phyloP scores from a whole-genome alignment of 2,329 filamentous ascomycete species.

The Laburnicola sp. region DNA sequence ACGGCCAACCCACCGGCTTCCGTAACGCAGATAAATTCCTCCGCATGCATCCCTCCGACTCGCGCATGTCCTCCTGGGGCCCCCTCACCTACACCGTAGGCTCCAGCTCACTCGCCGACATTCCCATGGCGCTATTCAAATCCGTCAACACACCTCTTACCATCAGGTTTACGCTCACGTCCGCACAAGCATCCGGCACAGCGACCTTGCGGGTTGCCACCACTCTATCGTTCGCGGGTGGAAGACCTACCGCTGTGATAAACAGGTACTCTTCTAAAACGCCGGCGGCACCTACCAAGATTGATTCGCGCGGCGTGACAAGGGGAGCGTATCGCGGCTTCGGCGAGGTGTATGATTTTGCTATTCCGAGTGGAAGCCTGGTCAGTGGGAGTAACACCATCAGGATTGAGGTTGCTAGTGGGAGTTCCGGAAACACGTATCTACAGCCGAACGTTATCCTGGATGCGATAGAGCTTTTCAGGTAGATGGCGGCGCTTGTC shows the following conservation, averaged over 20 bases:
- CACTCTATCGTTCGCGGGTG: slow-evolving; percentile 64
- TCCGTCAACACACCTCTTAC: slow-evolving; percentile 61
- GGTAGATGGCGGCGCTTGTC: slow-evolving; percentile 12
- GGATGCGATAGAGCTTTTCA: slow-evolving; percentile 42
- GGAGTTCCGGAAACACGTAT: slow-evolving; percentile 59
- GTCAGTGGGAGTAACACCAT: slow-evolving; percentile 65
- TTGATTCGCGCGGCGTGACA: slow-evolving; percentile 67
- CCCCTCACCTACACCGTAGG: slow-evolving; percentile 65
- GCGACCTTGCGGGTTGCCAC: slow-evolving; percentile 67
- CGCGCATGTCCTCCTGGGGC: slow-evolving; percentile 64
- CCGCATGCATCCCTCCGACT: slow-evolving; percentile 69
- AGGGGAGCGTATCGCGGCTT: slow-evolving; percentile 66
- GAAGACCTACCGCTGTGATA: slow-evolving; percentile 60
- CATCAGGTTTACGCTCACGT: slow-evolving; percentile 61
- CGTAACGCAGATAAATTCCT: slow-evolving; percentile 68
- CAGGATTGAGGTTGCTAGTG: slow-evolving; percentile 61
- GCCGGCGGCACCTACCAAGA: slow-evolving; percentile 61
- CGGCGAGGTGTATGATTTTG: slow-evolving; percentile 66
- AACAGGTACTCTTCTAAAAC: slow-evolving; percentile 57
- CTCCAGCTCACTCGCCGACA: slow-evolving; percentile 54
- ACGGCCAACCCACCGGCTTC: slow-evolving; percentile 63
- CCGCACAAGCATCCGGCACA: slow-evolving; percentile 53
- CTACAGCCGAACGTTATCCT: slow-evolving; percentile 59
- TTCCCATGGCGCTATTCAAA: slow-evolving; percentile 70
- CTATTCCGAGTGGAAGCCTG: slow-evolving; percentile 63